phyloP scores from a whole-genome alignment of 371 early-diverging fungal species.

The Umbelopsis sp. region DNA sequence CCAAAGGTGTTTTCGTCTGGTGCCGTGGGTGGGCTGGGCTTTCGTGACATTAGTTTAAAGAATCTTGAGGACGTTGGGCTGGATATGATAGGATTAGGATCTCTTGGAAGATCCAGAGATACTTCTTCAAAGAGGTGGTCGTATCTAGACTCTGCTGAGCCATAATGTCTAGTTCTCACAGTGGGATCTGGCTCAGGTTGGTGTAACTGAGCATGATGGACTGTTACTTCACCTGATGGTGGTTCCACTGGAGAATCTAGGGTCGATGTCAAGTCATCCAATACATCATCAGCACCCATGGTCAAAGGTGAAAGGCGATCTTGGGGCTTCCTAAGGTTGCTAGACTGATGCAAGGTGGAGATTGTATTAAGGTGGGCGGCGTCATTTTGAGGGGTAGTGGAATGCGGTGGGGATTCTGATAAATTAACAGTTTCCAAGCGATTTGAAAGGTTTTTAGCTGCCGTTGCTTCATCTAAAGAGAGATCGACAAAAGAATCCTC shows the following conservation, averaged over 20 bases:
- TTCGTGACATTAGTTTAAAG: slow-evolving; percentile 48
- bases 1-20: slow-evolving; percentile 9
- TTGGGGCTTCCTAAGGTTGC: not conserved
- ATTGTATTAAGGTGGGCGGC: not conserved
- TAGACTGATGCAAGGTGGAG: not conserved
- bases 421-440: not conserved
- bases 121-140: slow-evolving; percentile 61
- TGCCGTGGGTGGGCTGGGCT: slow-evolving; percentile 17
- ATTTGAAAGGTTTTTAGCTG: not conserved
- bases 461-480: not conserved
- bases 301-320: not conserved
- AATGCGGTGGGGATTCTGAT: not conserved
- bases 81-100: slow-evolving; percentile 18
- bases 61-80: slow-evolving; percentile 31
- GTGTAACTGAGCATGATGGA: not conserved
- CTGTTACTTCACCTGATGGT: not conserved
- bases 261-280: slow-evolving; percentile 11
- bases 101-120: slow-evolving; percentile 51
- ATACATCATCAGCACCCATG: slow-evolving; percentile 8
- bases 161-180: not conserved
- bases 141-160: slow-evolving; percentile 34
- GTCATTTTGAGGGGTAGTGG: not conserved
- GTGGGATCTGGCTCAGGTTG: slow-evolving; percentile 7
- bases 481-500: slow-evolving; percentile 4
- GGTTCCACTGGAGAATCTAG: not conserved